Conservation (phyloP, 2,329 filamentous ascomycete genomes). For the Hypoxylon sp. region DNA sequence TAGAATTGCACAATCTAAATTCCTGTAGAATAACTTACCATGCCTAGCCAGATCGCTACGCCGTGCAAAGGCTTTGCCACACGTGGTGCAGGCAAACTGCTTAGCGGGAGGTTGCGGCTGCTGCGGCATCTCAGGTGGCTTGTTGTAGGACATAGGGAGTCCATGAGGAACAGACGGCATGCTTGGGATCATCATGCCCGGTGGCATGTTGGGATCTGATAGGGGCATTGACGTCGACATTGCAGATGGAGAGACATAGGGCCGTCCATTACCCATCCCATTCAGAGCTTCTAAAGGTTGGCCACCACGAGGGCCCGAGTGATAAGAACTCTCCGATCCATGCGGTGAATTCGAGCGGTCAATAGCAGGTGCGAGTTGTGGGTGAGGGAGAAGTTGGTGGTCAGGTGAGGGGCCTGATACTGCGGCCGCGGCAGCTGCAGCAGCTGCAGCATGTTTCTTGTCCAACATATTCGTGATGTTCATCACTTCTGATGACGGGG, state of each 20-base stretch:
- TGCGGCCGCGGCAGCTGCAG: conserved; percentile 44
- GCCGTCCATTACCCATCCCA: conserved; percentile 58
- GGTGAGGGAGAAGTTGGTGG: conserved; percentile 48
- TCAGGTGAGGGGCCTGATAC: conserved; percentile 42
- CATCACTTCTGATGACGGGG: conserved; percentile 53
- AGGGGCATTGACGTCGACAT: conserved; percentile 66
- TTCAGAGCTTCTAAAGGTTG: conserved; percentile 52
- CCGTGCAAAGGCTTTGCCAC: conserved; percentile 90
- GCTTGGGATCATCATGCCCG: conserved; percentile 59
- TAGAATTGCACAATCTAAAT: conserved; percentile 40
- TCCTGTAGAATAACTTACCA: conserved; percentile 70
- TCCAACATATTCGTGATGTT: conserved; percentile 54
- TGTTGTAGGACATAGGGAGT: conserved; percentile 56
- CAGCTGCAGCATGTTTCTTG: conserved; percentile 49
- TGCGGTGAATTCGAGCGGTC: conserved; percentile 71
- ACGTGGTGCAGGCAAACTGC: conserved; percentile 90
- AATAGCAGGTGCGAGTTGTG: conserved; percentile 55
- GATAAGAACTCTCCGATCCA: conserved; percentile 70
- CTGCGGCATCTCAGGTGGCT: conserved; percentile 57
- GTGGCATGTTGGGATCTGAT: conserved; percentile 51
- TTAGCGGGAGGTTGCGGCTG: conserved; percentile 63
- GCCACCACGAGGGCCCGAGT: conserved; percentile 60
- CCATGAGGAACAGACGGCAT: conserved; percentile 55
- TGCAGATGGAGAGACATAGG: conserved; percentile 66
- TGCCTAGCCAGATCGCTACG: conserved; percentile 95